Conservation (phyloP, 2,329 filamentous ascomycete genomes). For the Stachybotrys chlorohalonatus region DNA sequence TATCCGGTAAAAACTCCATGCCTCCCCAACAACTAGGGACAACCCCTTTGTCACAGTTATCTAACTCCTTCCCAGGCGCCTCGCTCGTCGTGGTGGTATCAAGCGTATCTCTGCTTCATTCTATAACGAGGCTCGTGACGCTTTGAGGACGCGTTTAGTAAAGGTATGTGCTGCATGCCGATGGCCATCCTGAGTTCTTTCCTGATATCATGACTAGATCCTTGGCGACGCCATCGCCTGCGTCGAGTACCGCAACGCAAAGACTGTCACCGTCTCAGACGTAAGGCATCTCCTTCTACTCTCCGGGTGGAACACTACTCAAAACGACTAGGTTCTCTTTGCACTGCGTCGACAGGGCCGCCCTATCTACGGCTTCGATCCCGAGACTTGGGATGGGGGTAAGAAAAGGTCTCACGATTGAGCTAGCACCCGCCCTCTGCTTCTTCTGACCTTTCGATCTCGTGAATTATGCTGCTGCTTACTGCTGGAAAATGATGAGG, state of each 20-base stretch:
- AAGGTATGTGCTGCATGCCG: slow-evolving; percentile 24
- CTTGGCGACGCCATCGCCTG: slow-evolving; percentile 39
- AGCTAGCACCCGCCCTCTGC: neutral
- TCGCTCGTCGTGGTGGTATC: slow-evolving; percentile 68
- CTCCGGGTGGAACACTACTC: slow-evolving; percentile 4
- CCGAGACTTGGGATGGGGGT: slow-evolving; percentile 18
- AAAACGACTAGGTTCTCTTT: slow-evolving; percentile 41
- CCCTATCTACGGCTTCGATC: slow-evolving; percentile 51
- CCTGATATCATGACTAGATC: slow-evolving; percentile 29
- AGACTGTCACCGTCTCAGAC: slow-evolving; percentile 55
- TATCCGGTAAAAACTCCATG: slow-evolving; percentile 2
- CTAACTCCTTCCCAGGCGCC: slow-evolving; percentile 36
- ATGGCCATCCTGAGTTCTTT: no score
- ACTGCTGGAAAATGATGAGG: no score
- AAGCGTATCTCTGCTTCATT: slow-evolving; percentile 60
- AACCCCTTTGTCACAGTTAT: slow-evolving; percentile 1
- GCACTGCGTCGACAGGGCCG: slow-evolving; percentile 36
- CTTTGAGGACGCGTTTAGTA: slow-evolving; percentile 39
- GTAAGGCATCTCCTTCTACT: slow-evolving; percentile 30
- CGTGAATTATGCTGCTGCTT: no score
- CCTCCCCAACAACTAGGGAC: neutral
- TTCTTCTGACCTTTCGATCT: no score
- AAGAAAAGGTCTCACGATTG: slow-evolving; percentile 3
- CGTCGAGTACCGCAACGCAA: slow-evolving; percentile 43
- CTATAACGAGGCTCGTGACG: slow-evolving; percentile 51